Evolutionary conservation across 2,329 filamentous ascomycete genomes (phyloP), one percentile per base, ranked within the genome.

Genomic region (Trichocomaceae sp.): DNA sequence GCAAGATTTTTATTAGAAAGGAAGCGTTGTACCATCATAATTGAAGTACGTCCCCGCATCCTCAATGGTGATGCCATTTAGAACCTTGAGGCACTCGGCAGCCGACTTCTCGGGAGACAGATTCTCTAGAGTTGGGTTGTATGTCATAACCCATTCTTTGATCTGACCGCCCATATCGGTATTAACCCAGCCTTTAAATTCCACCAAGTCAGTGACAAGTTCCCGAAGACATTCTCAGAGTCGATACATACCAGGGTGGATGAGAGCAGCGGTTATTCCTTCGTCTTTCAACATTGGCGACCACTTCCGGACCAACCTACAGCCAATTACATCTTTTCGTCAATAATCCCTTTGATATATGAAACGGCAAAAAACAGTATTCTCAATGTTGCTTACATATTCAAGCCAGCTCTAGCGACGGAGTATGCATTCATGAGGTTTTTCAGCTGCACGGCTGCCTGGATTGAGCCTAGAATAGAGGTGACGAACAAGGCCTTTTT

Each of bases 401-500:
- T 52, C 41, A 52, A 15, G 10, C 26, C 50, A 37, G 50, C 50
- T 37, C 50, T 37, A n/a, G 50, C 41, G 9, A 52, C 50, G 33
- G 50, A 45, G 23, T 52, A 52, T 12, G 41, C 41, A 7, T 46
- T 37, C 50, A 52, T 22, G 17, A 52, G 41, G n/a, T 35, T 35
- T 12, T 35, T 41, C 17, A 51, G 23, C 17, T 44, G 46, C 1
- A 50, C 10, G 1, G 66, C 62, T 51, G 63, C 42, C 13, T 61
- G 52, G 12, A 75, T 70, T 6, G 74, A 77, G n/a, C 72, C 75
- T 5, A 76, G 50, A 1, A 69, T 70, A 2, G 59, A 65, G 57
- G 63, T 74, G 70, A 76, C 64, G 57, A 72, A 77, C 52, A 67
- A 58, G 35, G 77, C 66, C 49, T 74, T 74, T 66, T 76, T 77